Evolutionary conservation across 192 early-diverging fungal species (phyloP).

Genomic region (Geranomyces variabilis): DNA sequence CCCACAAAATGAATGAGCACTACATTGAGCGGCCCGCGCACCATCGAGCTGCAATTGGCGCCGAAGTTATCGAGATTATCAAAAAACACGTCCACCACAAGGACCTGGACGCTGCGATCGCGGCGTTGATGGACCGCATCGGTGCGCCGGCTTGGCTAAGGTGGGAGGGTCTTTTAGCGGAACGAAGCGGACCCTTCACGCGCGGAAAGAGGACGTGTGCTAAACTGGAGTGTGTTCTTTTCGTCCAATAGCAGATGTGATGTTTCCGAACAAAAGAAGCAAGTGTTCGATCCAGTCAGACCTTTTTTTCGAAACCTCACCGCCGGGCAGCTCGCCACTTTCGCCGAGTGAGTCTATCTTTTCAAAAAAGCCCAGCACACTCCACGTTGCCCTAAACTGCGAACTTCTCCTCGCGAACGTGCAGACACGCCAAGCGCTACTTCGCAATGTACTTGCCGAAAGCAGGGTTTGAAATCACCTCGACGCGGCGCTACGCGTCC

Average conservation of each 20-base stretch:
- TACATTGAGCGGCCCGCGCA: conserved; percentile 4
- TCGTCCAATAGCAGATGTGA: too few relatives aligned
- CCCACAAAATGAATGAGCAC: conserved; percentile 55
- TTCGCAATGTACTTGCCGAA: conserved; percentile 64
- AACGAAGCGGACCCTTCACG: too few relatives aligned
- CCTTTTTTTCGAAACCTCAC: conserved; percentile 15
- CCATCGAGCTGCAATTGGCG: conserved; percentile 16
- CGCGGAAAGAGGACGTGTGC: too few relatives aligned
- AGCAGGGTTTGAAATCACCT: conserved; percentile 68
- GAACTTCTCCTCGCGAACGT: too few relatives aligned
- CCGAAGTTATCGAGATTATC: conserved; percentile 28
- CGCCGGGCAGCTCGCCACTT: conserved; percentile 10
- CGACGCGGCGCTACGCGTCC: conserved; percentile 58
- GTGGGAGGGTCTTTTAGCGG: background rate
- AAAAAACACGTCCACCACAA: conserved; percentile 21
- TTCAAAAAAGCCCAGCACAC: background rate
- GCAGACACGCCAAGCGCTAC: conserved; percentile 50
- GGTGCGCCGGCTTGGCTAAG: background rate
- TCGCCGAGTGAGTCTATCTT: conserved; percentile 14
- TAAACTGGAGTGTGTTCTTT: too few relatives aligned
- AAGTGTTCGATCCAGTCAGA: conserved; percentile 14
- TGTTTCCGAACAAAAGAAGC: too few relatives aligned
- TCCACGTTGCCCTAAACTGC: background rate
- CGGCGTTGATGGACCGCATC: conserved; percentile 19
- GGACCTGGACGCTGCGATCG: conserved; percentile 23